Evolutionary conservation across 129 eudicot species (phyloP).

Genomic region (Oenanthe sinensis): DNA sequence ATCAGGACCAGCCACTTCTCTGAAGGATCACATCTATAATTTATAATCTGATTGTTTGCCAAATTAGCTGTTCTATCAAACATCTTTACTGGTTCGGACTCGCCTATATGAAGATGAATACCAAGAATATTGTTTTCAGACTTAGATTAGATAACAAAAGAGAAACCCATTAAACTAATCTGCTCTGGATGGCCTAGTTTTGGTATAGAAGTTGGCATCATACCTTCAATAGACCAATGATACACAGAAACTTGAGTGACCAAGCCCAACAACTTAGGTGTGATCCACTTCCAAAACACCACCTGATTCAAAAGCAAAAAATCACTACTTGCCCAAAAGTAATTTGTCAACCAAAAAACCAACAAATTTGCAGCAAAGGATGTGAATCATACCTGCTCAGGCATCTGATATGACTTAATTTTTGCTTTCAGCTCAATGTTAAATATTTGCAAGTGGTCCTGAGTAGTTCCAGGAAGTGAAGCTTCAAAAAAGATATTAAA

Average conservation of each 20-base stretch:
- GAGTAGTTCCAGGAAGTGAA: slow-evolving; percentile 92
- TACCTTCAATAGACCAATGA: slow-evolving; percentile 99
- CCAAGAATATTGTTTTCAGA: neutral
- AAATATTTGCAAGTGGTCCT: slow-evolving; percentile 90
- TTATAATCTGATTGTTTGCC: slow-evolving; percentile 83
- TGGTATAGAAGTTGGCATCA: neutral
- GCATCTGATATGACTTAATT: slow-evolving; percentile 96
- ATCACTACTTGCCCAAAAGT: slow-evolving; percentile 12
- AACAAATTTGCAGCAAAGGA: neutral
- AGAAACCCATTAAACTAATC: neutral
- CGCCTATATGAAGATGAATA: slow-evolving; percentile 46
- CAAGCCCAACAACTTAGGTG: slow-evolving; percentile 85
- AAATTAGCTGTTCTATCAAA: slow-evolving; percentile 91
- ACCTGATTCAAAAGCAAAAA: slow-evolving; percentile 30
- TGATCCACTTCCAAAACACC: slow-evolving; percentile 96
- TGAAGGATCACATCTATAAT: slow-evolving; percentile 77
- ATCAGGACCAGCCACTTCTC: slow-evolving; percentile 95
- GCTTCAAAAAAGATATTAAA: slow-evolving; percentile 39
- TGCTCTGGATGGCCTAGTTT: neutral
- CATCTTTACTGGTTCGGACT: slow-evolving; percentile 87
- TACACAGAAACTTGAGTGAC: slow-evolving; percentile 89
- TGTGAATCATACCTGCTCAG: slow-evolving; percentile 66
- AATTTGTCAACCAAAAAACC: neutral
- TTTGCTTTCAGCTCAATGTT: slow-evolving; percentile 85
- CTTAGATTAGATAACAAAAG: neutral